phyloP scores from a whole-genome alignment of 2,329 filamentous ascomycete genomes.

The Colletotrichum sp. region DNA sequence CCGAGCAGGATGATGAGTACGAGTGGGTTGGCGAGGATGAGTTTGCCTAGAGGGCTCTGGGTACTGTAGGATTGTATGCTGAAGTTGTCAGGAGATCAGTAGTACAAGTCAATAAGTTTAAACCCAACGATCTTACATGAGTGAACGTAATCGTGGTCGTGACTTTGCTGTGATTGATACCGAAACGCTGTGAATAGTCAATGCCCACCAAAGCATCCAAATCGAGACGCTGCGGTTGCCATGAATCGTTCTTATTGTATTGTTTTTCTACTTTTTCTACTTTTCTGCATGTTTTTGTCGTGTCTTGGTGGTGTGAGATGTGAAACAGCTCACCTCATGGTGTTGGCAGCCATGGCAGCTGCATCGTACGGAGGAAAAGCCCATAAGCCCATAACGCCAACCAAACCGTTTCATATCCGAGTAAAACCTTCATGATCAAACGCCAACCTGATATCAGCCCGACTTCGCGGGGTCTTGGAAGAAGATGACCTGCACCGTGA shows the following conservation, averaged over 20 bases:
- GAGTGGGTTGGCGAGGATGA: not conserved
- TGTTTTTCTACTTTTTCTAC: not conserved
- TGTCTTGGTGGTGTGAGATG: not conserved
- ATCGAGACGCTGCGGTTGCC: not conserved
- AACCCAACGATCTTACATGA: not conserved
- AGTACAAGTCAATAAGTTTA: not conserved
- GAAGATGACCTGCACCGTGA: constrained; percentile 86
- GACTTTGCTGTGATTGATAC: not conserved
- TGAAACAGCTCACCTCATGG: not conserved
- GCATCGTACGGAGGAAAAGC: not conserved
- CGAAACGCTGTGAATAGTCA: not conserved
- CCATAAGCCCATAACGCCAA: not conserved
- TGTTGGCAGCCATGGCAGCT: not conserved
- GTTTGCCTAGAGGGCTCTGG: not conserved
- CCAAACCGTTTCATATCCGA: not conserved
- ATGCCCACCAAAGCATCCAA: not conserved
- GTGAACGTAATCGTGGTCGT: not conserved
- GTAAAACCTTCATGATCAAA: not conserved
- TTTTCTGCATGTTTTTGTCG: not conserved
- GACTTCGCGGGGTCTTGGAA: constrained; percentile 4
- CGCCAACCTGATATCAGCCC: not conserved
- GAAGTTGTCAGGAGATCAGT: not conserved
- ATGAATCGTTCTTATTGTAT: not conserved
- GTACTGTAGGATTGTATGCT: not conserved
- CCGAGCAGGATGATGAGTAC: not conserved